A percentile compares a stretch with the other conserved stretches of the same genome.
Conservation (phyloP, 1,284 basidiomycete genomes). For the Boletus smithii region DNA sequence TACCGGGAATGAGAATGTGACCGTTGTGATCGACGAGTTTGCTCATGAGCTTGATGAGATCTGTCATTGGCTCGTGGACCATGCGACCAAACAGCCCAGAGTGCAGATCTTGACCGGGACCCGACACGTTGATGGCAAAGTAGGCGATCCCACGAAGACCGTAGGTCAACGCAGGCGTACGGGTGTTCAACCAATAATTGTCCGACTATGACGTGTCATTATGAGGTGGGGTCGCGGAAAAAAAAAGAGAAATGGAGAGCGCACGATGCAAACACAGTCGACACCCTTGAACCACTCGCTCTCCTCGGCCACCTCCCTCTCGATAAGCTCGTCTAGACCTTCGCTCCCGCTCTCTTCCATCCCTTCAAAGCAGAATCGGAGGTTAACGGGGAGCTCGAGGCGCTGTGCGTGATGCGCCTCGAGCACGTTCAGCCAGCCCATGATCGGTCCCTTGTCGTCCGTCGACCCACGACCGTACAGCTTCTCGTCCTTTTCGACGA, state of each 20-base stretch:
- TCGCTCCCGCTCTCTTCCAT: conserved; percentile 98
- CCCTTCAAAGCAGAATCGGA: conserved; percentile 94
- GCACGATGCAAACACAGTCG: conserved; percentile 93
- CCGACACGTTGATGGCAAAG: conserved; percentile 81
- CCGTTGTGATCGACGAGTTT: conserved; percentile 84
- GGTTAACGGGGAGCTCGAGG: conserved; percentile 87
- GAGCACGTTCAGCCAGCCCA: conserved; percentile 95
- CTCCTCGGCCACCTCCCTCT: conserved; percentile 70
- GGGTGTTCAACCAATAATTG: conserved; percentile 83
- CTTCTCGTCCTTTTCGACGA: conserved; percentile 65
- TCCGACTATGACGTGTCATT: conserved; percentile 54
- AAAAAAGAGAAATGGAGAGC: conserved; percentile 27
- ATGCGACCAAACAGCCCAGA: conserved; percentile 88
- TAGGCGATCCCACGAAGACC: conserved; percentile 87
- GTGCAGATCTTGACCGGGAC: conserved; percentile 89
- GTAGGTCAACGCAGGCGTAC: conserved; percentile 74
- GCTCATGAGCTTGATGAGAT: conserved; percentile 75
- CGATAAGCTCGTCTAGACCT: conserved; percentile 89
- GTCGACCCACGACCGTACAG: conserved; percentile 89
- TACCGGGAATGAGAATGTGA: conserved; percentile 86
- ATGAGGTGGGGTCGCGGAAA: not conserved
- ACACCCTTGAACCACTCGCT: conserved; percentile 86
- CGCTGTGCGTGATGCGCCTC: conserved; percentile 80
- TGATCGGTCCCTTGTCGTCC: conserved; percentile 91
- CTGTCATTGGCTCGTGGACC: conserved; percentile 89